Percentiles rank a stretch among this genome's conserved stretches.
phyloP scores from a whole-genome alignment of 768 basidiomycete species.

The Russula sp. region DNA sequence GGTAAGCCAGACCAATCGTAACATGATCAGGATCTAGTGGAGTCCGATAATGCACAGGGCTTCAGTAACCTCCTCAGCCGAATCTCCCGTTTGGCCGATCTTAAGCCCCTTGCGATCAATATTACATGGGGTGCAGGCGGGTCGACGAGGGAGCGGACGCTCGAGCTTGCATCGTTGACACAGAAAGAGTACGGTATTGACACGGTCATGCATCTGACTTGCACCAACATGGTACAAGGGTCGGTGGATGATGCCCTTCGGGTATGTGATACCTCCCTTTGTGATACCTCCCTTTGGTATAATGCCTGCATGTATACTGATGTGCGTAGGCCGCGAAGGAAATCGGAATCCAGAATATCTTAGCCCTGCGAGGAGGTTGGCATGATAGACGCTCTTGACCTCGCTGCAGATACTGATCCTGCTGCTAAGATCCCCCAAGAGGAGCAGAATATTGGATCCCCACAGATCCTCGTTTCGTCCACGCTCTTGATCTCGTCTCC shows the following conservation, averaged over 20 bases:
- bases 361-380: constrained; percentile 88
- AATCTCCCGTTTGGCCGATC: constrained; percentile 68
- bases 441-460: constrained; percentile 93
- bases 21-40: constrained; percentile 4
- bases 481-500: constrained; percentile 82
- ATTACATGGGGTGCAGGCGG: constrained; percentile 99
- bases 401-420: not conserved
- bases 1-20: constrained; percentile 33
- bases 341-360: constrained; percentile 78
- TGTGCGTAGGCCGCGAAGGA: constrained; percentile 60
- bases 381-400: not conserved
- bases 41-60: constrained; percentile 43
- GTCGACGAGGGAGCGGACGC: constrained; percentile 75
- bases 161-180: constrained; percentile 77
- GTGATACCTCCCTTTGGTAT: constrained; percentile 13
- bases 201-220: constrained; percentile 90
- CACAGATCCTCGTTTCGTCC: constrained; percentile 72
- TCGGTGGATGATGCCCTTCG: constrained; percentile 79
- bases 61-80: constrained; percentile 88
- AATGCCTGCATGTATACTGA: not conserved
- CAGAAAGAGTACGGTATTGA: constrained; percentile 72
- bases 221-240: constrained; percentile 92
- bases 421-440: constrained; percentile 71
- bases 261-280: constrained; percentile 38
- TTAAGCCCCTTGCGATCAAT: constrained; percentile 79